Evolutionary conservation across 192 early-diverging fungal species (phyloP), one percentile per base, ranked within the genome.

Genomic region (Entomortierella chlamydospora): DNA sequence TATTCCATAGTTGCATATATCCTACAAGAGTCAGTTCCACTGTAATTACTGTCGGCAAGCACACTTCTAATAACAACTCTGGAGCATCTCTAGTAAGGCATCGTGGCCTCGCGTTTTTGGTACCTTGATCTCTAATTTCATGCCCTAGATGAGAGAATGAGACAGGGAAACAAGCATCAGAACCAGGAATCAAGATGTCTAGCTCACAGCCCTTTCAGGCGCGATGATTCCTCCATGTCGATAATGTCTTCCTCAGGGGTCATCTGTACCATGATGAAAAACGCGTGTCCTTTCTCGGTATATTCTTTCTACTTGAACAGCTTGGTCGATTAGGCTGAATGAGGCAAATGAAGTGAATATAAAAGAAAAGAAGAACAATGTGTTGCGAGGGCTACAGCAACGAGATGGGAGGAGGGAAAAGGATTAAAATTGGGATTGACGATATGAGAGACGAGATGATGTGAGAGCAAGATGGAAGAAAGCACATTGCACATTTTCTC

Each of bases 121-220:
- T 70, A 79, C 76, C 63, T 79, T 79, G 63, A 79, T 79, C 68
- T 79, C 76, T 53, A 79, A 52, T 70, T 79, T 79, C 76, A 79
- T 79, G 49, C 61, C 76, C 76, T 79, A 56, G 28, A 45, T 45
- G n/a, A 23, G 12, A 45, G 8, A 45, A 18, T 28, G 23, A 61
- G 42, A 29, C 30, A 11, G 11, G 0, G 20, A 45, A 18, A 57
- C 1, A 57, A 57, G n/a, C n/a, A 33, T 30, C 11, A 33, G 26
- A 54, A 15, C 17, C 17, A 51, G 23, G 50, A 51, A 51, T 51
- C 6, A n/a, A 9, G 26, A 10, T 54, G 52, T 6, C 8, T 47
- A 11, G 8, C 45, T 15, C 15, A 47, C 8, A 20, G 4, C 5
- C 45, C 15, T 39, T 4, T 37, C 41, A 67, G 26, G 45, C 11